Conservation (phyloP, 2,329 filamentous ascomycete genomes). For the Chaetothyriales sp. region DNA sequence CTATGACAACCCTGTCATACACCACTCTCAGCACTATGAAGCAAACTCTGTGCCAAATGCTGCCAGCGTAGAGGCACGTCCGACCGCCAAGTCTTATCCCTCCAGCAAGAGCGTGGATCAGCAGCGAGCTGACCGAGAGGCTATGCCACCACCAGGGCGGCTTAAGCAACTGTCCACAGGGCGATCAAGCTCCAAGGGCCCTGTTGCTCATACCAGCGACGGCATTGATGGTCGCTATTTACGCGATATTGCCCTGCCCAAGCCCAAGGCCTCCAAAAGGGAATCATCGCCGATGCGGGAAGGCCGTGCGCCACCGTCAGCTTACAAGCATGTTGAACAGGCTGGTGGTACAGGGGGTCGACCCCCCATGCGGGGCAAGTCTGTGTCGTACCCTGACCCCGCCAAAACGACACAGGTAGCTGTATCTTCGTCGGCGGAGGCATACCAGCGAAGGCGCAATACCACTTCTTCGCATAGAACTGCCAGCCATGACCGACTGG, state of each 20-base stretch:
- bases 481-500: constrained; percentile 7
- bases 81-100: constrained; percentile 6
- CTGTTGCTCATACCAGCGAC: constrained; percentile 5
- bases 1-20: constrained; percentile 11
- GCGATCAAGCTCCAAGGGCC: constrained; percentile 2
- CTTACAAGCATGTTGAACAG: neutral
- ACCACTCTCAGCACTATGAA: constrained; percentile 2
- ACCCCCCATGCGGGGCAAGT: constrained; percentile 7
- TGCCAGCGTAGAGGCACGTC: constrained; percentile 5
- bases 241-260: constrained; percentile 1
- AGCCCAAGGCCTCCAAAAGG: neutral
- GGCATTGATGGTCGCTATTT: constrained; percentile 5
- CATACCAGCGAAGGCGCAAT: constrained; percentile 2
- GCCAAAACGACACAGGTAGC: constrained; percentile 5
- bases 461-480: constrained; percentile 5
- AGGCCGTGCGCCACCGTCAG: constrained; percentile 10
- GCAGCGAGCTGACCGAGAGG: constrained; percentile 4
- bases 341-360: neutral
- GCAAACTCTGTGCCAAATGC: constrained; percentile 3
- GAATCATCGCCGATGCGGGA: constrained; percentile 2
- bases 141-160: constrained; percentile 12
- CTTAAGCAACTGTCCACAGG: constrained; percentile 2
- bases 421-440: neutral
- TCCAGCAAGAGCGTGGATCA: constrained; percentile 8
- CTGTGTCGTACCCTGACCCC: constrained; percentile 8